Conservation (phyloP, 176 grass and related monocot species). For the Oryza meridionalis region DNA sequence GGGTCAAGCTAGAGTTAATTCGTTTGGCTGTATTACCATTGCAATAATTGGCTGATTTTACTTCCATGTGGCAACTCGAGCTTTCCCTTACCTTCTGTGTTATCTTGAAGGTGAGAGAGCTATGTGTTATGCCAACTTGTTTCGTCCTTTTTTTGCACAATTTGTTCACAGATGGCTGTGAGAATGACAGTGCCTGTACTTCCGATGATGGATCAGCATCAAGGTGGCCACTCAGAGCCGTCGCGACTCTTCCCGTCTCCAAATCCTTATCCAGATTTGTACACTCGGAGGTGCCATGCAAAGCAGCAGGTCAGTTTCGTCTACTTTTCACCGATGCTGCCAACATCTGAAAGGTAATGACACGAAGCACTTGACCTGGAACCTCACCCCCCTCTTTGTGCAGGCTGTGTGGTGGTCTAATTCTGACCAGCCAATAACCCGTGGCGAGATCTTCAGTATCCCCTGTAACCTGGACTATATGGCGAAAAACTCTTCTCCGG, state of each 20-base stretch:
- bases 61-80: slow-evolving; percentile 30
- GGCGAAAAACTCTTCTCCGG: neutral
- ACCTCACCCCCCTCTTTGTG: slow-evolving; percentile 27
- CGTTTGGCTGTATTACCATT: slow-evolving; percentile 35
- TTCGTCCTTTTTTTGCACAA: slow-evolving; percentile 41
- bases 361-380: slow-evolving; percentile 40
- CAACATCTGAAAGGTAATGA: slow-evolving; percentile 43
- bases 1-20: slow-evolving; percentile 16
- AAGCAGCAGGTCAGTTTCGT: slow-evolving; percentile 49
- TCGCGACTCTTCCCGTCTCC: slow-evolving; percentile 55
- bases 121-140: slow-evolving; percentile 3
- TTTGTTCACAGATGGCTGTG: slow-evolving; percentile 17
- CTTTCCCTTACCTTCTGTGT: slow-evolving; percentile 47
- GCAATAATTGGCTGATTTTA: slow-evolving; percentile 24
- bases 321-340: slow-evolving; percentile 60
- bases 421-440: slow-evolving; percentile 32
- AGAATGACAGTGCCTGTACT: slow-evolving; percentile 41
- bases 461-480: slow-evolving; percentile 9
- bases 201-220: slow-evolving; percentile 33
- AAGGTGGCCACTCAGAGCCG: slow-evolving; percentile 54
- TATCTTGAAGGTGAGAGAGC: slow-evolving; percentile 35
- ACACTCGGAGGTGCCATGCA: slow-evolving; percentile 42
- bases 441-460: slow-evolving; percentile 24
- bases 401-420: slow-evolving; percentile 22
- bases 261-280: slow-evolving; percentile 56